Evolutionary conservation across 169 alveolate genomes (phyloP), one percentile per base, ranked within the genome.

Genomic region (Theileria parva): DNA sequence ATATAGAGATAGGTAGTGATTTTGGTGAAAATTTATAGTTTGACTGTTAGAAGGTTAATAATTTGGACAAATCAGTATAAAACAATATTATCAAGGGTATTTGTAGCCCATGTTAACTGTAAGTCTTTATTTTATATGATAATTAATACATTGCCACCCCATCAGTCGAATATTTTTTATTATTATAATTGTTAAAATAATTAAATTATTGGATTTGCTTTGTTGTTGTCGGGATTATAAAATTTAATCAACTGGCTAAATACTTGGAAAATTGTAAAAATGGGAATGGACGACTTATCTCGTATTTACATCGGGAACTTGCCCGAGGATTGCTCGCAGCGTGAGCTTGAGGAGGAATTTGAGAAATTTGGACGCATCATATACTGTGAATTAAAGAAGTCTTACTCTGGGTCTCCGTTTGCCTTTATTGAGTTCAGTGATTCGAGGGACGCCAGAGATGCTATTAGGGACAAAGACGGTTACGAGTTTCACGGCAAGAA

Each of bases 381-480:
- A 23, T 81, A 87, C 44, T 87, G 93, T 27, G 96, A 93, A 25
- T 72, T 93, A 34, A 93, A 93, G 86, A 88, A 84, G 60, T 86
- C 95, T 30, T 93, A 80, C 23, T 61, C 90, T 11, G 95, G 95
- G 0, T 60, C 91, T 64, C 85, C 94, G 25, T 93, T 86, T 81
- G 96, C 95, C 13, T 93, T 93, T 61, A 60, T 93, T 34, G 96
- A 93, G 76, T 93, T 80, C 67, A 92, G 88, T 57, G 96, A 93
- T 64, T 80, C 93, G n/a, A 88, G 96, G 37, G 96, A 93, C 67
- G 96, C 96, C 61, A 88, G 87, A 34, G 96, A 93, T 72, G 96
- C 96, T 34, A 91, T 93, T 37, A 89, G 88, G 70, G 92, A 92
- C 55, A 75, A 83, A 66, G 94, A 93, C 80, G 96, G 96, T 2